Evolutionary conservation across 73 alveolate genomes (phyloP).

Genomic region (Diophrys appendiculata): DNA sequence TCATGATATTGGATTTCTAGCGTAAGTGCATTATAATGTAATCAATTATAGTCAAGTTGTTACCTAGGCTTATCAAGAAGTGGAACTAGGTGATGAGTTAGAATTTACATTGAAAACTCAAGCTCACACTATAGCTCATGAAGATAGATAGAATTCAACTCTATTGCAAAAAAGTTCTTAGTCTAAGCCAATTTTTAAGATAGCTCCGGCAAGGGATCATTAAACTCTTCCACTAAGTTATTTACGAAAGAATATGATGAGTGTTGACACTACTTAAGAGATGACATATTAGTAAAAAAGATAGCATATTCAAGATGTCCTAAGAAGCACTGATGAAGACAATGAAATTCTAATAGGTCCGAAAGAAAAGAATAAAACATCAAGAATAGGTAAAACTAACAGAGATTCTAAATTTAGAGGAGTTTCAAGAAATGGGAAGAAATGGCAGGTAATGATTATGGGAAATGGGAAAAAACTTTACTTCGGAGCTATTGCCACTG

Average conservation of each 20-base stretch:
- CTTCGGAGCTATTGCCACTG: slow-evolving; percentile 48
- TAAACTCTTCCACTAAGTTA: not conserved
- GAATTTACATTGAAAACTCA: not conserved
- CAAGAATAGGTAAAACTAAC: slow-evolving; percentile 13
- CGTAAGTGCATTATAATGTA: not conserved
- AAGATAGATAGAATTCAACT: not conserved
- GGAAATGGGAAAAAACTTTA: slow-evolving; percentile 34
- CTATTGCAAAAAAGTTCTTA: not conserved
- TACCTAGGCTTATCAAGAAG: not conserved
- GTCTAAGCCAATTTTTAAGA: not conserved
- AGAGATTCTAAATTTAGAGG: slow-evolving; percentile 85
- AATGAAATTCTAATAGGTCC: slow-evolving; percentile 8
- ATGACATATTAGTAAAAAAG: slow-evolving; percentile 1
- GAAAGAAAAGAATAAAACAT: slow-evolving; percentile 12
- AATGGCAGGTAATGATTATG: slow-evolving; percentile 60
- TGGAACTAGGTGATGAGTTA: not conserved
- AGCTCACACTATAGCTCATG: not conserved
- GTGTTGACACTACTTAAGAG: slow-evolving; percentile 1
- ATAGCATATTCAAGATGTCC: not conserved
- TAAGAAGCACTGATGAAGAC: slow-evolving; percentile 13
- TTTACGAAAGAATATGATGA: not conserved
- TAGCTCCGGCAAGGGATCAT: not conserved
- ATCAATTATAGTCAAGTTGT: not conserved
- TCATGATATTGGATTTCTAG: not conserved
- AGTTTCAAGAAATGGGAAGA: slow-evolving; percentile 82